These are phyloP conservation scores for Phytopythium vexans DNA, from an alignment of 352 stramenopile species.

Conservation along the genomic window DNA sequence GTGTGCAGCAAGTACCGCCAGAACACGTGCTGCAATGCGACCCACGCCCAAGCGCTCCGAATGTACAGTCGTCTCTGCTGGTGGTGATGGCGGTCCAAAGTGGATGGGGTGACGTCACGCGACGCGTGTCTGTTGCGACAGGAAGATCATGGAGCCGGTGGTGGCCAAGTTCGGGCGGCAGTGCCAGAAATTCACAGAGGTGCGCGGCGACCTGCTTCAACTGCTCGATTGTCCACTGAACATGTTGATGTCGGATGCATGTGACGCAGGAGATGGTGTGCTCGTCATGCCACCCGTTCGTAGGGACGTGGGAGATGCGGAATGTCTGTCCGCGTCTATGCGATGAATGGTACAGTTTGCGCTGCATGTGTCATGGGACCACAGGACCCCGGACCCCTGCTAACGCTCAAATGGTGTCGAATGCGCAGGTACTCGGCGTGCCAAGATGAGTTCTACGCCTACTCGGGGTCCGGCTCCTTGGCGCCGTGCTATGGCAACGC, in stretches of 20 bases:
- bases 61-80: conserved; percentile 27
- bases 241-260: neutral
- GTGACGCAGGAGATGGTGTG: conserved; percentile 71
- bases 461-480: conserved; percentile 50
- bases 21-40: conserved; percentile 80
- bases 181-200: conserved; percentile 63
- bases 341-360: conserved; percentile 54
- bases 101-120: neutral
- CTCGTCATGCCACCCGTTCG: conserved; percentile 75
- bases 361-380: neutral
- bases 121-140: conserved; percentile 8
- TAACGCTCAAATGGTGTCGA: neutral
- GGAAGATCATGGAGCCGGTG: conserved; percentile 75
- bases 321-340: conserved; percentile 72
- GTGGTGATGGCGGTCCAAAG: conserved; percentile 1
- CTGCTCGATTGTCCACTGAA: neutral
- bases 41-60: conserved; percentile 56
- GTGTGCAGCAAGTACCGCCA: conserved; percentile 79
- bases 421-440: conserved; percentile 43
- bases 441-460: conserved; percentile 73
- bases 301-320: conserved; percentile 74
- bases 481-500: conserved; percentile 81
- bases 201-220: conserved; percentile 6
- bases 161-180: conserved; percentile 69
- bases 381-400: neutral